These are phyloP conservation scores for Dillenia suffruticosa DNA, from an alignment of 164 flowering plant species.

Conservation along the genomic window DNA sequence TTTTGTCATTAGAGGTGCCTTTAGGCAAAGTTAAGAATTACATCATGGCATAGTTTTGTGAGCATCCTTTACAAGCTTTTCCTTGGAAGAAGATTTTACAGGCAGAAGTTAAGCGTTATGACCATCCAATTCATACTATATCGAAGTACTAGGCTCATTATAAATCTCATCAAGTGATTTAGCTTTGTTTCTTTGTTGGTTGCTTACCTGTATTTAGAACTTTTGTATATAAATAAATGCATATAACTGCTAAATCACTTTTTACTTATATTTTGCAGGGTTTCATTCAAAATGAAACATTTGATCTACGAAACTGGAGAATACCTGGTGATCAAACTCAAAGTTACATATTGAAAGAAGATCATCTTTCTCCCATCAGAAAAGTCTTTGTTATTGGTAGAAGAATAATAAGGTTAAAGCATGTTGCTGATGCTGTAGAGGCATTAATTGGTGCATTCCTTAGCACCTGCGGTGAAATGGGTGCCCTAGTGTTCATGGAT, in stretches of 20 bases:
- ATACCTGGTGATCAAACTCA: constrained; percentile 45
- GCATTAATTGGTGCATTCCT: constrained; percentile 84
- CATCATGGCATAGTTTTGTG: too few relatives aligned
- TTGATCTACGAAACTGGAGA: constrained; percentile 65
- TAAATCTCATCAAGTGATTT: too few relatives aligned
- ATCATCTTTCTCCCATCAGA: constrained; percentile 16
- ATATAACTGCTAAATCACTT: too few relatives aligned
- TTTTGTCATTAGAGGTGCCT: too few relatives aligned
- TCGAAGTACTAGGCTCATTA: too few relatives aligned
- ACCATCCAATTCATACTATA: too few relatives aligned
- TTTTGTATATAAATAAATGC: too few relatives aligned
- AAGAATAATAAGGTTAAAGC: constrained; percentile 49
- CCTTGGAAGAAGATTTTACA: background rate
- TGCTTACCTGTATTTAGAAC: too few relatives aligned
- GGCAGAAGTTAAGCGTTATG: background rate
- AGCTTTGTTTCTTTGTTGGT: too few relatives aligned
- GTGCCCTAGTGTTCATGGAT: constrained; percentile 57
- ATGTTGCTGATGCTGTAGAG: constrained; percentile 81
- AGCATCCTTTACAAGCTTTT: background rate
- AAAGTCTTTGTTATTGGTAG: constrained; percentile 35
- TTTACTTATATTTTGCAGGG: constrained; percentile 37
- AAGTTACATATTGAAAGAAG: constrained; percentile 25
- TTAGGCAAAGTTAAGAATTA: too few relatives aligned
- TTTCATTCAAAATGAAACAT: constrained; percentile 57
- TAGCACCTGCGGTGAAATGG: constrained; percentile 61